phyloP scores from a whole-genome alignment of 768 basidiomycete species.

The Lentinula sp. region DNA sequence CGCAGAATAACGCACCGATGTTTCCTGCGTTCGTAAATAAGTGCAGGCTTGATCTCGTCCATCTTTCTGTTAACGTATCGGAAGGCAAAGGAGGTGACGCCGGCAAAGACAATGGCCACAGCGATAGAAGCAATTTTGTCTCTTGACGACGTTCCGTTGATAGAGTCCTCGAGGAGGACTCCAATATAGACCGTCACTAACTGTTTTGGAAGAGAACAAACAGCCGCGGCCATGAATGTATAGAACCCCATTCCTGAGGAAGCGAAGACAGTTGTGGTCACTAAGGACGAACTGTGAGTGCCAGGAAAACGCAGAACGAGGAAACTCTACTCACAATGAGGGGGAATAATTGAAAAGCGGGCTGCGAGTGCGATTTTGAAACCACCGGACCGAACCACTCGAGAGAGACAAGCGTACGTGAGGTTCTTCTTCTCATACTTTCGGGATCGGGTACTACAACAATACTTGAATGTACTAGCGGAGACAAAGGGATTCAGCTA shows the following conservation, averaged over 20 bases:
- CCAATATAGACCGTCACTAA: constrained; percentile 39
- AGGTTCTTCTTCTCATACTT: constrained; percentile 26
- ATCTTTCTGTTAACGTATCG: constrained; percentile 34
- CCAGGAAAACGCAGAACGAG: not conserved
- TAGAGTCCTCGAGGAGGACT: constrained; percentile 12
- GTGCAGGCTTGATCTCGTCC: constrained; percentile 14
- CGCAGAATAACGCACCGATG: constrained; percentile 5
- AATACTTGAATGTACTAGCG: constrained; percentile 30
- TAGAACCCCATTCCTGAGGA: constrained; percentile 35
- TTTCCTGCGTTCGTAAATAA: constrained; percentile 16
- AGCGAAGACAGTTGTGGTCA: constrained; percentile 33
- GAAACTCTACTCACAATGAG: constrained; percentile 19
- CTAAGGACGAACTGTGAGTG: constrained; percentile 9
- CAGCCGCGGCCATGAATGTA: constrained; percentile 31
- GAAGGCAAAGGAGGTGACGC: constrained; percentile 30
- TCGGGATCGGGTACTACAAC: constrained; percentile 26
- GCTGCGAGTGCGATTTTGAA: constrained; percentile 27
- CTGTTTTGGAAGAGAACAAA: constrained; percentile 38
- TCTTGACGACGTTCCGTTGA: not conserved
- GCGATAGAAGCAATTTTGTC: constrained; percentile 31
- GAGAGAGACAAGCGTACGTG: constrained; percentile 32
- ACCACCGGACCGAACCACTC: constrained; percentile 35
- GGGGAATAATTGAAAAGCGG: constrained; percentile 27
- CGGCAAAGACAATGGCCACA: constrained; percentile 23
- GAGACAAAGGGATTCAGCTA: too few relatives aligned